Evolutionary conservation across 139 green algal genomes (phyloP).

Genomic region (Trebouxia sp.): DNA sequence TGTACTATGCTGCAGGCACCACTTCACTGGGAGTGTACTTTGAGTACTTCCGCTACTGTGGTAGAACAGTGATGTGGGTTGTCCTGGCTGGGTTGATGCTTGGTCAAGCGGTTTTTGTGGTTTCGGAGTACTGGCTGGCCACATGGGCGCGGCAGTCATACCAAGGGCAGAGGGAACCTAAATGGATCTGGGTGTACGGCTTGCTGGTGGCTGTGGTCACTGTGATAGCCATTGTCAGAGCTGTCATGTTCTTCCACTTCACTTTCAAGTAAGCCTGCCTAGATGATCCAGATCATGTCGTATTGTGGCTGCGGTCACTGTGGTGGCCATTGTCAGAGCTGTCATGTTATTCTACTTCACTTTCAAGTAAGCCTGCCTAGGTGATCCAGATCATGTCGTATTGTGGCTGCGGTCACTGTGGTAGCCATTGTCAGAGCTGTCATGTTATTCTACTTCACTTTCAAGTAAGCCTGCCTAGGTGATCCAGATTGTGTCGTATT

Average conservation of each 20-base stretch:
- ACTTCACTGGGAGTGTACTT: conserved; percentile 68
- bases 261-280: conserved; percentile 37
- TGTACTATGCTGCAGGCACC: conserved; percentile 40
- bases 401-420: conserved; percentile 47
- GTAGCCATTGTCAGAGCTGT: conserved; percentile 48
- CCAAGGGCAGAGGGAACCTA: conserved; percentile 24
- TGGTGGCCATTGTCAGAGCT: conserved; percentile 50
- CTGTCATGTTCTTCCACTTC: conserved; percentile 64
- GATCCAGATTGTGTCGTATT: too few relatives aligned
- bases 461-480: conserved; percentile 33
- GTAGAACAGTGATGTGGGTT: conserved; percentile 29
- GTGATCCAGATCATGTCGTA: too few relatives aligned
- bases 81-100: conserved; percentile 52
- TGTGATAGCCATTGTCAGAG: conserved; percentile 48
- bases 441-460: conserved; percentile 65
- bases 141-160: conserved; percentile 50
- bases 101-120: conserved; percentile 67
- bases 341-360: conserved; percentile 65
- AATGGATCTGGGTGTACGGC: conserved; percentile 60
- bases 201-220: conserved; percentile 57
- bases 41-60: conserved; percentile 45
- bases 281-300: too few relatives aligned
- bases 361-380: conserved; percentile 31
- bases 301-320: conserved; percentile 47
- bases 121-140: conserved; percentile 67